Evolutionary conservation across 1,139 yeast species (phyloP).

Genomic region (Scheffersomyces cryptocercus): DNA sequence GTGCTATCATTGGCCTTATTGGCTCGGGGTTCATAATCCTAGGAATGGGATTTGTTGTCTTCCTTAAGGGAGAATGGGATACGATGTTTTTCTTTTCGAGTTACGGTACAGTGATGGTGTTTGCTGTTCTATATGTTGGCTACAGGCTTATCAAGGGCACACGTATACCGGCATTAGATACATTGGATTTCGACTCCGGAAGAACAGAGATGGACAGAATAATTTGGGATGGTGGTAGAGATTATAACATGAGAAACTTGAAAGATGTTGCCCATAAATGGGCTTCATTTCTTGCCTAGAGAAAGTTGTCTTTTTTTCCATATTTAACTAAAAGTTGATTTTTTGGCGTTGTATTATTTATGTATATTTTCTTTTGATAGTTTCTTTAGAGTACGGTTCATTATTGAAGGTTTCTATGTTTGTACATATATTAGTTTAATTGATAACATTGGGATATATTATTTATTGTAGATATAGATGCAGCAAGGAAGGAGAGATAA

Average conservation of each 20-base stretch:
- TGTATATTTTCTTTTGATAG: too few species aligned
- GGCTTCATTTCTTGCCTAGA: slow-evolving; percentile 37
- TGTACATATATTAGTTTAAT: too few species aligned
- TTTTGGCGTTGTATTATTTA: too few species aligned
- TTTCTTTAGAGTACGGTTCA: too few species aligned
- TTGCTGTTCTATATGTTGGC: slow-evolving; percentile 52
- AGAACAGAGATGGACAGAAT: slow-evolving; percentile 71
- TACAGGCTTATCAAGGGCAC: slow-evolving; percentile 61
- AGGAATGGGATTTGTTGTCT: slow-evolving; percentile 71
- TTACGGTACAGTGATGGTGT: slow-evolving; percentile 63
- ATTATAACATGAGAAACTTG: slow-evolving; percentile 36
- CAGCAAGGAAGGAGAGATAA: too few species aligned
- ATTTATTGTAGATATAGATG: too few species aligned
- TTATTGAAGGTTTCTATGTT: too few species aligned
- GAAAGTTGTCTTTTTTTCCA: too few species aligned
- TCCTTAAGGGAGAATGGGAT: slow-evolving; percentile 62
- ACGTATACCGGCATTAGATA: slow-evolving; percentile 59
- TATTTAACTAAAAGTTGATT: too few species aligned
- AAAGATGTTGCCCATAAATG: slow-evolving; percentile 39
- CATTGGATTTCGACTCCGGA: slow-evolving; percentile 76
- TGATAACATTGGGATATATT: too few species aligned
- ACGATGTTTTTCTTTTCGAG: slow-evolving; percentile 64
- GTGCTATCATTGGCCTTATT: slow-evolving; percentile 66
- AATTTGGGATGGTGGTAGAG: slow-evolving; percentile 68
- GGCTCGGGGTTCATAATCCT: slow-evolving; percentile 58